A percentile compares a stretch with the other conserved stretches of the same genome.
These are phyloP conservation scores for Tulasnella sp. DNA, from an alignment of 768 basidiomycete species.

Conservation along the genomic window DNA sequence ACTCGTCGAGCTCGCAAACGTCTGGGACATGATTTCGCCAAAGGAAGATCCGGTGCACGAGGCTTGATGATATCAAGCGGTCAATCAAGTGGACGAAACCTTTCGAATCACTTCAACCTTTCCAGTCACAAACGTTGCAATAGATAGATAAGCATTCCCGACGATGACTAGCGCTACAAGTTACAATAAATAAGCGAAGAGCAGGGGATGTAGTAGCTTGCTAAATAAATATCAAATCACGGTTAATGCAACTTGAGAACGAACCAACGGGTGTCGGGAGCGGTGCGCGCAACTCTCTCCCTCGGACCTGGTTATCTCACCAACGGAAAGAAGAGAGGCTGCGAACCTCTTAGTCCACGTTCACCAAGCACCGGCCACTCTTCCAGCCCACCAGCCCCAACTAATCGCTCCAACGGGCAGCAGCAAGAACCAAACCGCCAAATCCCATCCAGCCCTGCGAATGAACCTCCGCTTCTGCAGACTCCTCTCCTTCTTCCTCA, in stretches of 20 bases:
- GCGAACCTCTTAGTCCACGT: not conserved
- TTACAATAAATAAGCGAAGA: not conserved
- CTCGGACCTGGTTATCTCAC: too few species aligned
- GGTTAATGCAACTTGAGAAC: not conserved
- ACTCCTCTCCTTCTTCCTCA: constrained; percentile 27
- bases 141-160: not conserved
- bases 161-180: not conserved
- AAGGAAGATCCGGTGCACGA: too few species aligned
- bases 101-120: too few species aligned
- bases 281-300: too few species aligned
- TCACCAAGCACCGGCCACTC: constrained; percentile 24
- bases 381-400: constrained; percentile 25
- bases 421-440: constrained; percentile 22
- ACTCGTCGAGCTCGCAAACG: too few species aligned
- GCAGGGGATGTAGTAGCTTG: not conserved
- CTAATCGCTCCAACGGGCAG: constrained; percentile 17
- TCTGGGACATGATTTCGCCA: too few species aligned
- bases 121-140: too few species aligned
- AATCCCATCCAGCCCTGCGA: constrained; percentile 25
- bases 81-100: too few species aligned
- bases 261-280: too few species aligned
- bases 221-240: not conserved
- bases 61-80: too few species aligned
- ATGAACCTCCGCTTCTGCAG: constrained; percentile 23
- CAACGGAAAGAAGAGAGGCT: not conserved